Evolutionary conservation across 495 filamentous ascomycete genomes (phyloP).

Genomic region (Neurospora sp.): DNA sequence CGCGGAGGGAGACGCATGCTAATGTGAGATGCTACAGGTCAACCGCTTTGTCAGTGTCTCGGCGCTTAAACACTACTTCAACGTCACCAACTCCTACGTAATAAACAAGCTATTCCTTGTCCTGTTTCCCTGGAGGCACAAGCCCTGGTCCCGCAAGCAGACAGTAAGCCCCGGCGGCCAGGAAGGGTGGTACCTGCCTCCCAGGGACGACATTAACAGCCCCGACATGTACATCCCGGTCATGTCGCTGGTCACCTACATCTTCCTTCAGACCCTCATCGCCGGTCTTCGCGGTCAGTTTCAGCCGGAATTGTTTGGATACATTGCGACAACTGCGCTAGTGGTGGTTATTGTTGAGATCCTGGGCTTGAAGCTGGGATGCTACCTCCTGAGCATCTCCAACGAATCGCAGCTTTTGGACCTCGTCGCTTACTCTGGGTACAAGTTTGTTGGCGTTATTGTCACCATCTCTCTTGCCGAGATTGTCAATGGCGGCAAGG

Average conservation of each 20-base stretch:
- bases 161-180: conserved; percentile 54
- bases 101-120: conserved; percentile 77
- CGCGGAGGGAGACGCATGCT: not conserved
- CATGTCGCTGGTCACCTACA: conserved; percentile 94
- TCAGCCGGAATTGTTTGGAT: conserved; percentile 84
- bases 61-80: conserved; percentile 94
- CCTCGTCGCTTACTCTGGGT: conserved; percentile 89
- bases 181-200: conserved; percentile 82
- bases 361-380: conserved; percentile 76
- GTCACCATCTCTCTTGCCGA: conserved; percentile 70
- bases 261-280: conserved; percentile 79
- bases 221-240: conserved; percentile 98
- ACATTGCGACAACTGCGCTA: conserved; percentile 75
- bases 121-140: conserved; percentile 94
- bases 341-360: conserved; percentile 80
- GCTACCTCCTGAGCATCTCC: conserved; percentile 85
- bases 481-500: conserved; percentile 61
- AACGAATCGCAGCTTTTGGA: conserved; percentile 82
- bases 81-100: conserved; percentile 88
- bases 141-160: conserved; percentile 80
- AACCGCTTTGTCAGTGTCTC: conserved; percentile 89
- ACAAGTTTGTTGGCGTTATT: conserved; percentile 97
- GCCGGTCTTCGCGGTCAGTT: conserved; percentile 89
- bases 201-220: conserved; percentile 93
- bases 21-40: conserved; percentile 41